Conservation (phyloP, 2,329 filamentous ascomycete species). For the Fusarium buxicola region DNA sequence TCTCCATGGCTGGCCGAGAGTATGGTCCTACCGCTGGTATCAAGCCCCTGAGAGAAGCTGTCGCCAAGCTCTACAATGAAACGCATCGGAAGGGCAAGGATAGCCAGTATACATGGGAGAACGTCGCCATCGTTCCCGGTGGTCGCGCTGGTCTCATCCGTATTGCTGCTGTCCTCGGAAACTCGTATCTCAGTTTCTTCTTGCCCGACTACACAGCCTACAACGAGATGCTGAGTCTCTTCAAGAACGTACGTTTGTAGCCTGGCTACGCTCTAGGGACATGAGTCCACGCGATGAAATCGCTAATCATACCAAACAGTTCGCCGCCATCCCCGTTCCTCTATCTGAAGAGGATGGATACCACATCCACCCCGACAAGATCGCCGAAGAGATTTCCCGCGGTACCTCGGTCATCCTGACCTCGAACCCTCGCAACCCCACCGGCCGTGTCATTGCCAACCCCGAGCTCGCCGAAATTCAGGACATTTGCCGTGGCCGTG, state of each 20-base stretch:
- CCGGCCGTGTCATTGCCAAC: conserved; percentile 86
- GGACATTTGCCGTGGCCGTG: conserved; percentile 89
- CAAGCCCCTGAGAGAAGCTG: conserved; percentile 87
- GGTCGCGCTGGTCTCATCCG: conserved; percentile 92
- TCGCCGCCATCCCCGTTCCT: conserved; percentile 87
- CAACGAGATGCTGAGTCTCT: conserved; percentile 95
- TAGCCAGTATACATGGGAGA: conserved; percentile 96
- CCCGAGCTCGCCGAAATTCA: conserved; percentile 91
- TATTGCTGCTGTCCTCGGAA: conserved; percentile 93
- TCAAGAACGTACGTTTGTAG: conserved; percentile 77
- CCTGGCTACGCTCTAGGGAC: too few relatives aligned
- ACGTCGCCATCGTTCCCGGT: conserved; percentile 95
- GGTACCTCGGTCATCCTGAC: conserved; percentile 91
- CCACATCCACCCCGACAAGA: conserved; percentile 93
- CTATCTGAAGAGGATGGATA: conserved; percentile 88
- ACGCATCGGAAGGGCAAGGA: conserved; percentile 89
- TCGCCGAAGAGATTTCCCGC: conserved; percentile 88
- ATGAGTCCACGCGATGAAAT: background rate
- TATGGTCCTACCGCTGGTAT: conserved; percentile 96
- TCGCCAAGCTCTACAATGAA: conserved; percentile 92
- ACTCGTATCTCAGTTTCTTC: conserved; percentile 93
- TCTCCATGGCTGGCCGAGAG: conserved; percentile 83
- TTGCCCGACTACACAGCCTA: conserved; percentile 97
- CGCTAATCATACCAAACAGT: conserved; percentile 60
- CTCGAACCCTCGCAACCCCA: conserved; percentile 95